These are phyloP conservation scores for Backusella westeae DNA, from an alignment of 192 early-diverging fungal species.

Conservation along the genomic window DNA sequence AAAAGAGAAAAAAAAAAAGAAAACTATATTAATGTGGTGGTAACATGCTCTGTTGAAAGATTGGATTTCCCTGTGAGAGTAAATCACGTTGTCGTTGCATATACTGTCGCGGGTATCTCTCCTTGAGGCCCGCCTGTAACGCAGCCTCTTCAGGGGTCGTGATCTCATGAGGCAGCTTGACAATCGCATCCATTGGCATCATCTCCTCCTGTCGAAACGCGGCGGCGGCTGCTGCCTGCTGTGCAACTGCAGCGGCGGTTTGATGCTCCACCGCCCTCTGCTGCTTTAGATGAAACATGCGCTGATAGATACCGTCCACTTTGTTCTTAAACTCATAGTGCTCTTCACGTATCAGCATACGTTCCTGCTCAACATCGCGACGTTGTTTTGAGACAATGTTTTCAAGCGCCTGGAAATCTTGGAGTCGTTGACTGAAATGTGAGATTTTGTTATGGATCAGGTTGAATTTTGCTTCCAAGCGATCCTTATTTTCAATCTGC, in stretches of 20 bases:
- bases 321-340: conserved; percentile 50
- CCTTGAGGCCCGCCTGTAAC: background rate
- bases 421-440: conserved; percentile 82
- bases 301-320: conserved; percentile 8
- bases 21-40: background rate
- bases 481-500: conserved; percentile 80
- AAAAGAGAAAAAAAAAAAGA: too few relatives aligned
- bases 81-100: conserved; percentile 5
- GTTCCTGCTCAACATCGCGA: conserved; percentile 72
- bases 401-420: conserved; percentile 91
- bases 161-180: background rate
- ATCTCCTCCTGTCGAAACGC: background rate
- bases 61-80: background rate
- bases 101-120: conserved; percentile 15
- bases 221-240: background rate
- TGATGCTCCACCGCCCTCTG: background rate
- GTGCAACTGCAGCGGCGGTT: background rate
- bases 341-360: conserved; percentile 60
- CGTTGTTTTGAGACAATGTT: conserved; percentile 79
- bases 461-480: conserved; percentile 62
- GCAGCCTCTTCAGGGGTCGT: background rate
- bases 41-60: background rate
- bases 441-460: conserved; percentile 80
- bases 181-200: background rate
- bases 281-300: conserved; percentile 8